Conservation (phyloP, 345 rosid genomes). For the Brassica juncea region DNA sequence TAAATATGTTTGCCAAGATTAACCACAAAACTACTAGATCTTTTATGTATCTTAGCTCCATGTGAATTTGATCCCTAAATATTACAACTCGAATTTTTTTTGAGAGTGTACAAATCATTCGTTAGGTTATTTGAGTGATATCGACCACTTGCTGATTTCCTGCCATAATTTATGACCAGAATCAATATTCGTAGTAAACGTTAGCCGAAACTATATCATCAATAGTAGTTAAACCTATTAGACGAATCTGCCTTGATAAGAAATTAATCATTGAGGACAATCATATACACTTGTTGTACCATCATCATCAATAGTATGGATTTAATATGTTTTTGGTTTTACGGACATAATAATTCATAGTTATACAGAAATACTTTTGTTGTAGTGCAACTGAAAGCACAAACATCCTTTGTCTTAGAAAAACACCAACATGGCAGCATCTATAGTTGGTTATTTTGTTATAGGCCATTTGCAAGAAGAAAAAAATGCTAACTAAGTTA, state of each 20-base stretch:
- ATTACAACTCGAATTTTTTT: too few species aligned
- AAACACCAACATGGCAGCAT: neutral
- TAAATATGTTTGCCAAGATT: too few species aligned
- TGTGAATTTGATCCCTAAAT: too few species aligned
- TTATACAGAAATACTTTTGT: too few species aligned
- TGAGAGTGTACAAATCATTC: too few species aligned
- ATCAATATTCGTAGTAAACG: neutral
- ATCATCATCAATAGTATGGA: neutral
- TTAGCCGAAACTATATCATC: neutral
- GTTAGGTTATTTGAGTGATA: too few species aligned
- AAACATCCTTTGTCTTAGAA: too few species aligned
- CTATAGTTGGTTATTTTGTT: neutral
- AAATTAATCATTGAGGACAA: neutral
- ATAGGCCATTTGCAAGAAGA: neutral
- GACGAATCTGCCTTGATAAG: neutral
- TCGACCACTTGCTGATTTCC: neutral
- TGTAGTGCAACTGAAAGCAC: too few species aligned
- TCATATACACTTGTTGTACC: too few species aligned
- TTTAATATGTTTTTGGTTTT: neutral
- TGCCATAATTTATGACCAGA: neutral
- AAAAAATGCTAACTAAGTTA: neutral
- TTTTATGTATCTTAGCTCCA: too few species aligned
- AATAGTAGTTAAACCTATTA: too few species aligned
- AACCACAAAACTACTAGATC: too few species aligned
- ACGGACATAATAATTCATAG: neutral